Conservation (phyloP, 345 rosid species). For the Euphorbia peplus region DNA sequence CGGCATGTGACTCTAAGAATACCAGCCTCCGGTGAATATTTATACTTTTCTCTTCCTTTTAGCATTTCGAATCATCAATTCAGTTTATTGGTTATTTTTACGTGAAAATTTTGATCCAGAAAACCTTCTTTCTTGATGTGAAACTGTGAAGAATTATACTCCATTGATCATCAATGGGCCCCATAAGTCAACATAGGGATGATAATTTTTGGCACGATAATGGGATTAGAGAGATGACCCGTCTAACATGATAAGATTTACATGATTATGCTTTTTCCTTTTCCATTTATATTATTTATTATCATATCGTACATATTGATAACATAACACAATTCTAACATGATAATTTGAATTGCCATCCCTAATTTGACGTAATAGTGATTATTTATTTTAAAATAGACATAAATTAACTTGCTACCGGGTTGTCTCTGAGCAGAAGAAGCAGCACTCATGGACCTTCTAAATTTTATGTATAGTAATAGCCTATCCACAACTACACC, state of each 20-base stretch:
- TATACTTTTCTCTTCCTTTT: background rate
- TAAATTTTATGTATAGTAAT: conserved; percentile 65
- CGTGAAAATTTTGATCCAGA: background rate
- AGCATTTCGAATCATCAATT: background rate
- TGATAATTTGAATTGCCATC: too few relatives aligned
- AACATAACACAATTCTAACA: too few relatives aligned
- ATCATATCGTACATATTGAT: too few relatives aligned
- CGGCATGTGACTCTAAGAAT: conserved; percentile 60
- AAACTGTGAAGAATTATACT: background rate
- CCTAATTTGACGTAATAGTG: background rate
- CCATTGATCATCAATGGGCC: background rate
- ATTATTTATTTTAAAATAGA: background rate
- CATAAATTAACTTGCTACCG: background rate
- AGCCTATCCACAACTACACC: conserved; percentile 43
- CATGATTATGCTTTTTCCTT: too few relatives aligned
- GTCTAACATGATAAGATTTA: too few relatives aligned
- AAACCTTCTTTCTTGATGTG: background rate
- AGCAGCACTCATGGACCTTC: conserved; percentile 72
- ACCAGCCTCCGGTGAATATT: conserved; percentile 60
- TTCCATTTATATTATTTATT: too few relatives aligned
- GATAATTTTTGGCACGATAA: background rate
- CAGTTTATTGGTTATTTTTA: background rate
- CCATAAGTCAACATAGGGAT: background rate
- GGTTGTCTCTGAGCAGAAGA: conserved; percentile 55
- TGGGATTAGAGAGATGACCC: too few relatives aligned